Evolutionary conservation across 352 stramenopile species (phyloP).

Genomic region (Globisporangium camurandrum): DNA sequence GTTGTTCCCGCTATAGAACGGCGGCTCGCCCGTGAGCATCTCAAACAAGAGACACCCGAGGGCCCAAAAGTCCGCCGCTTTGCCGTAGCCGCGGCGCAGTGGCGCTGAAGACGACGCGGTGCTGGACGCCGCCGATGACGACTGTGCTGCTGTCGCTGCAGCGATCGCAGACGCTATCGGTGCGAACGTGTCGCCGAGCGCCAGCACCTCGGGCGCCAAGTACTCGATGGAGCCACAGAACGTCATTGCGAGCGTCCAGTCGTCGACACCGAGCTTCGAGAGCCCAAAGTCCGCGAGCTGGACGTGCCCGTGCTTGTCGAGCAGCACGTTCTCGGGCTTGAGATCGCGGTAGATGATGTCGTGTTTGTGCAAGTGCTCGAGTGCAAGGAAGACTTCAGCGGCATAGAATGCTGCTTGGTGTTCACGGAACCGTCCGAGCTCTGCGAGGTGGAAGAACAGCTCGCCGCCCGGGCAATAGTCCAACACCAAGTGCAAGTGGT

Average conservation of each 20-base stretch:
- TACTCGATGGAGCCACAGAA: constrained; percentile 89
- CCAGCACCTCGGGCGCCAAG: constrained; percentile 71
- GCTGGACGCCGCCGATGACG: too few species aligned
- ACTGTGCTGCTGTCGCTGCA: too few species aligned
- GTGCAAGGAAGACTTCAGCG: constrained; percentile 79
- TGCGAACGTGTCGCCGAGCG: constrained; percentile 25
- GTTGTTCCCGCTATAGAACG: constrained; percentile 75
- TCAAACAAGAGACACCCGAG: constrained; percentile 86
- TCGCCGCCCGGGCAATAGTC: constrained; percentile 74
- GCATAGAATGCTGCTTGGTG: constrained; percentile 81
- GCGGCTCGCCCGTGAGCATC: constrained; percentile 82
- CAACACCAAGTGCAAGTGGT: constrained; percentile 64
- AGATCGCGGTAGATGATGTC: constrained; percentile 86
- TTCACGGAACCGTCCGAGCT: constrained; percentile 64
- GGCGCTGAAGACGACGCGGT: too few species aligned
- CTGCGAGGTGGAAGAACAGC: constrained; percentile 85
- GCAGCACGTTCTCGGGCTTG: constrained; percentile 89
- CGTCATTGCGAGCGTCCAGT: constrained; percentile 54
- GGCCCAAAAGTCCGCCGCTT: constrained; percentile 86
- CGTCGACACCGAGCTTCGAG: constrained; percentile 59
- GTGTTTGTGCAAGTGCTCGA: constrained; percentile 65
- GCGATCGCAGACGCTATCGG: background rate
- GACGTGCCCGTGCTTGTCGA: constrained; percentile 82
- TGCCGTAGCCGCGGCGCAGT: constrained; percentile 61
- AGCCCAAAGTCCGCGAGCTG: constrained; percentile 89